These are phyloP conservation scores for Gamarada debralockiae DNA, from an alignment of 495 filamentous ascomycete species.

Conservation along the genomic window DNA sequence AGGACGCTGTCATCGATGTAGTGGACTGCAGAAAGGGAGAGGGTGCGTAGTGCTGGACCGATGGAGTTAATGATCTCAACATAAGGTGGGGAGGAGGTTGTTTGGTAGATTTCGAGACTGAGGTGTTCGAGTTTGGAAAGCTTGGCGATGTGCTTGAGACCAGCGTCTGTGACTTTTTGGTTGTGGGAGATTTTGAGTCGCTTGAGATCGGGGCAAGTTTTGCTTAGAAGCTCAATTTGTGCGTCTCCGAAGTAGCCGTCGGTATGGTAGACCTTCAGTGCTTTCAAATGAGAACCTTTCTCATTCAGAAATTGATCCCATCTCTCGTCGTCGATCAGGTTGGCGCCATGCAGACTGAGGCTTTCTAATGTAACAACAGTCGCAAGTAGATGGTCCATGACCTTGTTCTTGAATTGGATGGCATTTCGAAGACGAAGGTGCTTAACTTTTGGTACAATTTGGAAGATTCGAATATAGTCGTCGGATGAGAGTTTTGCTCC, in stretches of 20 bases:
- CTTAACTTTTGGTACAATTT: constrained; percentile 62
- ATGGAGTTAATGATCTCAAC: constrained; percentile 53
- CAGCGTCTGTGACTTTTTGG: constrained; percentile 41
- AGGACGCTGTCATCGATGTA: constrained; percentile 59
- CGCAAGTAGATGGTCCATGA: constrained; percentile 74
- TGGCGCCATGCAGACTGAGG: constrained; percentile 70
- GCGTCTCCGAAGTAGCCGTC: constrained; percentile 60
- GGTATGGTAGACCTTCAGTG: constrained; percentile 69
- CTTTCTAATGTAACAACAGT: constrained; percentile 57
- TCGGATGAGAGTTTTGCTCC: constrained; percentile 68
- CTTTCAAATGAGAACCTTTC: constrained; percentile 58
- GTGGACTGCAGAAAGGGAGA: constrained; percentile 63
- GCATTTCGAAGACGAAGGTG: constrained; percentile 71
- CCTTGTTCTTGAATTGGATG: constrained; percentile 81
- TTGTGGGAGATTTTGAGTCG: constrained; percentile 69
- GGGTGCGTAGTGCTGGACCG: constrained; percentile 60
- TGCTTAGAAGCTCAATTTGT: constrained; percentile 47
- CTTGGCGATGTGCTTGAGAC: constrained; percentile 47
- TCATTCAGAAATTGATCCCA: constrained; percentile 64
- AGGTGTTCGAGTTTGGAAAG: constrained; percentile 65
- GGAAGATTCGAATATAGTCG: constrained; percentile 77
- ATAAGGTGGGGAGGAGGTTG: constrained; percentile 52
- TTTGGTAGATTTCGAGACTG: constrained; percentile 57
- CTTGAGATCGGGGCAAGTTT: constrained; percentile 56
- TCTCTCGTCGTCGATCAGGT: constrained; percentile 66